Evolutionary conservation across 2,329 filamentous ascomycete genomes (phyloP).

Genomic region (Drechslerella dactyloides): DNA sequence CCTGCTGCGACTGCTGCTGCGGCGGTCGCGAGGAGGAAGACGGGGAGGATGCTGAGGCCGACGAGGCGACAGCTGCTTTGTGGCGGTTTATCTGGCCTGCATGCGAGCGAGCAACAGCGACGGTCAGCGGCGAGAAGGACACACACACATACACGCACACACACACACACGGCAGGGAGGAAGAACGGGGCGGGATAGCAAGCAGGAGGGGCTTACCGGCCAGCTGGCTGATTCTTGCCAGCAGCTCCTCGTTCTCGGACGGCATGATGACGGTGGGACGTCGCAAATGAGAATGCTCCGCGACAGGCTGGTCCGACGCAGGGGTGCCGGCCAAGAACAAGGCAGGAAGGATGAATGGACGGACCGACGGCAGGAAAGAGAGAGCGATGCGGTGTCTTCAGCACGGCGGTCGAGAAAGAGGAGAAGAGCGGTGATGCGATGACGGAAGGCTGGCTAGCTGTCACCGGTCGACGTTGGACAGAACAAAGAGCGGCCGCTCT

Average conservation of each 20-base stretch:
- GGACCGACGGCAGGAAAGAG: too few relatives aligned
- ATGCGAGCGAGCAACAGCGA: conserved; percentile 1
- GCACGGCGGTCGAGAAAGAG: neutral
- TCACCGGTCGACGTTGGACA: neutral
- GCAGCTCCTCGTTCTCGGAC: conserved; percentile 65
- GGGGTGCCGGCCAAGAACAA: neutral
- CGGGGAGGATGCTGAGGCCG: conserved; percentile 1
- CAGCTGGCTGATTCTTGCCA: conserved; percentile 65
- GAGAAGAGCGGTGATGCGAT: too few relatives aligned
- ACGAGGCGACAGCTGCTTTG: conserved; percentile 62
- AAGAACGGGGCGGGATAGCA: conserved; percentile 8
- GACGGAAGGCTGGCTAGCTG: too few relatives aligned
- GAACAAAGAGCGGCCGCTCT: conserved; percentile 11
- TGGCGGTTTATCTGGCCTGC: conserved; percentile 80
- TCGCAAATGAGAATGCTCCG: conserved; percentile 8
- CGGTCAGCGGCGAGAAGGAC: conserved; percentile 18
- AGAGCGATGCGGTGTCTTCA: conserved; percentile 6
- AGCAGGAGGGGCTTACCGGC: conserved; percentile 60
- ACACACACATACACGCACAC: too few relatives aligned
- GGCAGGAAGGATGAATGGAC: conserved; percentile 2
- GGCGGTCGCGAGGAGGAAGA: conserved; percentile 62
- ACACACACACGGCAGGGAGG: too few relatives aligned
- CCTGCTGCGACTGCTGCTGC: conserved; percentile 56
- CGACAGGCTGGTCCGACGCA: conserved; percentile 8
- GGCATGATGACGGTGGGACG: conserved; percentile 57